Base-by-base conservation (phyloP, 805 yeast species). In the Wickerhamiella qilinensis region DNA sequence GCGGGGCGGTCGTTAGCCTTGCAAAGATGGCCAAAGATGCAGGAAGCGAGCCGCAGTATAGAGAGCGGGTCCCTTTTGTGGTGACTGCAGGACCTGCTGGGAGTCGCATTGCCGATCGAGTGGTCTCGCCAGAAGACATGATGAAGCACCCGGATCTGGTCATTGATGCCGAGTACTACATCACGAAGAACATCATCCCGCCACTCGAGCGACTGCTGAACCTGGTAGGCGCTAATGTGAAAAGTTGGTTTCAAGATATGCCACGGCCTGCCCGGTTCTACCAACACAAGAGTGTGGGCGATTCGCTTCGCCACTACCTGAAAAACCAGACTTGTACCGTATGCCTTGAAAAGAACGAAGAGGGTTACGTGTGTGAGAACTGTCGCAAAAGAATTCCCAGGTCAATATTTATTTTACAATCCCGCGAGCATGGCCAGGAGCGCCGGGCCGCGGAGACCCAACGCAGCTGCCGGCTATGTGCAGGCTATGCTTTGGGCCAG, bases 1-100 rank as follows among this genome's bases (percentile, higher is more conserved):
- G 97, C 0, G 97, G 97, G 0, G 97, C 98, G 0, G 65, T 75
- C 12, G 67, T 91, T 1, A 78, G 91, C n/a, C 67, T 69, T 44
- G 68, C 69, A 45, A 68, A 67, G 42, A 69, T 74, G 56, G 67
- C 67, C 22, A 55, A 63, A 3, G 98, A 91, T 53, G 69, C 67
- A 15, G 59, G 93, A 30, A 68, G 77, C 1, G 85, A 73, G 48
- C 94, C 96, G 0, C 95, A 88, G 54, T 88, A 81, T 46, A 68
- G 70, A 38, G 96, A 91, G 55, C 62, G 97, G 35, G 83, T 91
- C 0, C 91, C 94, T 0, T 91, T 84, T 53, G 67, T 91, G 12
- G 93, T 91, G 2, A 63, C 75, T 4, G 70, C 71, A 39, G 82
- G 77, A 17, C 50, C 67, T 12, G 56, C 63, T 0, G 72, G 69